These are phyloP conservation scores for Phylloporus arenicola DNA, from an alignment of 768 basidiomycete genomes.

Conservation along the genomic window DNA sequence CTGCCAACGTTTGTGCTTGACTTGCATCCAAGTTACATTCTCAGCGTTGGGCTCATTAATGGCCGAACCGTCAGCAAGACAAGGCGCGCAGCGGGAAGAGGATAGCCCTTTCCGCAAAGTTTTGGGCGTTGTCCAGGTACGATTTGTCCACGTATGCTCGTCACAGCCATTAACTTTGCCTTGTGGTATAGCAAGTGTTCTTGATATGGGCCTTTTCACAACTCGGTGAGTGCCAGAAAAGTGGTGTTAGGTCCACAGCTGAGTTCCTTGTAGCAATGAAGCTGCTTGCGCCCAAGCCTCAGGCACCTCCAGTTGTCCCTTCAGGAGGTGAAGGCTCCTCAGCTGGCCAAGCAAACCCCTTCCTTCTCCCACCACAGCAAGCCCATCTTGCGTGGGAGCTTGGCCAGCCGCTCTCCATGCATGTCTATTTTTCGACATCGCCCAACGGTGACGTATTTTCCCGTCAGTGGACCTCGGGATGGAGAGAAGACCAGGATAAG, in stretches of 20 bases:
- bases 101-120: conserved; percentile 34
- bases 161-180: conserved; percentile 5
- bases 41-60: conserved; percentile 9
- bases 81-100: conserved; percentile 24
- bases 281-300: conserved; percentile 35
- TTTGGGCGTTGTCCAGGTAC: conserved; percentile 40
- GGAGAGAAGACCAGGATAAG: conserved; percentile 43
- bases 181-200: conserved; percentile 53
- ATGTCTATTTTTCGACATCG: conserved; percentile 68
- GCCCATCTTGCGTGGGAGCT: conserved; percentile 56
- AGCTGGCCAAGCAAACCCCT: conserved; percentile 38
- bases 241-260: neutral
- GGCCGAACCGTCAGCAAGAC: conserved; percentile 24
- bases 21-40: conserved; percentile 1
- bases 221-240: conserved; percentile 41
- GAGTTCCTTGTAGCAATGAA: conserved; percentile 36
- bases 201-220: conserved; percentile 63
- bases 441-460: conserved; percentile 57
- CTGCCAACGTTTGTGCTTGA: neutral
- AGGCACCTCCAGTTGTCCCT: conserved; percentile 25
- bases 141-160: conserved; percentile 8
- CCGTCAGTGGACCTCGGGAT: conserved; percentile 45
- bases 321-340: conserved; percentile 17
- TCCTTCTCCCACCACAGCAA: conserved; percentile 49
- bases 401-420: conserved; percentile 58